A percentile compares a stretch with the other conserved stretches of the same genome.
phyloP scores from a whole-genome alignment of 208 protist genomes.

The Angomonas ambiguus region DNA sequence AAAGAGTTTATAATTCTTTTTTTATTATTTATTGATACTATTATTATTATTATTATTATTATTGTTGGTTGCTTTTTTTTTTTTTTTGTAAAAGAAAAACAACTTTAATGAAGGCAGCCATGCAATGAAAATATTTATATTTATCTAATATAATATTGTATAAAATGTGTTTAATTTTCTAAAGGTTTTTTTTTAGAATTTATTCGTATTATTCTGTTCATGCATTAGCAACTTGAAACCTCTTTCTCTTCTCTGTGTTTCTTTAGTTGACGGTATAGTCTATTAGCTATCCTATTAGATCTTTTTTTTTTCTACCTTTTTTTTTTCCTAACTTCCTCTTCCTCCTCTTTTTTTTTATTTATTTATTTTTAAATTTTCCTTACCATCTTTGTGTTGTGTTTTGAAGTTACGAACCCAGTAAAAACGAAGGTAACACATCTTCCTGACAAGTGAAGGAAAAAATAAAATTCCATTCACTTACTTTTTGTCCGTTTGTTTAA shows the following conservation, averaged over 20 bases:
- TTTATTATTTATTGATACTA: no score
- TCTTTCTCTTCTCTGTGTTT: constrained; percentile 1
- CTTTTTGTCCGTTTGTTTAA: constrained; percentile 7
- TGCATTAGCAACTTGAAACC: background rate
- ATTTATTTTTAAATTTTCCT: background rate
- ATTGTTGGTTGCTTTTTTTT: background rate
- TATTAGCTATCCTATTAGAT: background rate
- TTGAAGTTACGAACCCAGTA: no score
- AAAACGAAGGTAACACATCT: no score
- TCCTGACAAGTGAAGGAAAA: no score
- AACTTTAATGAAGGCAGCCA: no score
- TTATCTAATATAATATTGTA: background rate
- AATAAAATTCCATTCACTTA: no score
- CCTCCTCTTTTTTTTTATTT: constrained; percentile 7
- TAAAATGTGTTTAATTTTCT: background rate
- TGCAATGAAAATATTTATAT: background rate
- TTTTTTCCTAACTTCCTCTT: background rate
- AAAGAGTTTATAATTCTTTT: background rate
- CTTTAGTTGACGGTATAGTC: background rate
- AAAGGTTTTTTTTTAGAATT: background rate
- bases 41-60: no score
- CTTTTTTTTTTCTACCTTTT: background rate
- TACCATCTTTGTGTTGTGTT: no score
- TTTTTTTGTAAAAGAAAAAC: no score
- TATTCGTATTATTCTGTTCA: background rate